phyloP scores from a whole-genome alignment of 2,329 filamentous ascomycete species.

The Monosporascus cannonballus region DNA sequence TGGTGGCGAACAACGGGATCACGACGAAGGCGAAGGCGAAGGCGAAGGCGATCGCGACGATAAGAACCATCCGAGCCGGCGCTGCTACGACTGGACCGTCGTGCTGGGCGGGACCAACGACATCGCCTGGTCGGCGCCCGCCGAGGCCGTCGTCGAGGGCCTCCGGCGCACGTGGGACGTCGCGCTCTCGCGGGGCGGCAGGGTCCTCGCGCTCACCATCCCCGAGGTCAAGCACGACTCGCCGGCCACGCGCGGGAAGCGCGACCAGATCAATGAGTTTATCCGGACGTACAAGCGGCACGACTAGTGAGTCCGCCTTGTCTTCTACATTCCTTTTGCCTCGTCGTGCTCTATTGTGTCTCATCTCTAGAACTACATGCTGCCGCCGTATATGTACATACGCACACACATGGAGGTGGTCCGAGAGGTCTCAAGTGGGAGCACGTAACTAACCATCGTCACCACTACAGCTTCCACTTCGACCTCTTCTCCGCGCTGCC shows the following conservation, averaged over 20 bases:
- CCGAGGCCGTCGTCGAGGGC: conserved; percentile 39
- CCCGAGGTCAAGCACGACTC: conserved; percentile 40
- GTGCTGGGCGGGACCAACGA: conserved; percentile 63
- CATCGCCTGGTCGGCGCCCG: conserved; percentile 33
- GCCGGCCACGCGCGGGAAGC: conserved; percentile 24
- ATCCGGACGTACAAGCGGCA: conserved; percentile 44
- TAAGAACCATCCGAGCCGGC: neutral
- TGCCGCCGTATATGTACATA: neutral
- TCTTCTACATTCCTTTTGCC: neutral
- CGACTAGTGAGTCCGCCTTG: conserved; percentile 42
- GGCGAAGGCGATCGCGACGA: neutral
- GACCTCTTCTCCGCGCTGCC: conserved; percentile 51
- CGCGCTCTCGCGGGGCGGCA: conserved; percentile 41
- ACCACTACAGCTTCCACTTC: conserved; percentile 41
- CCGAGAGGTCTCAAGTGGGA: no score
- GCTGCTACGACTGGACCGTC: conserved; percentile 55
- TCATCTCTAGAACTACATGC: neutral
- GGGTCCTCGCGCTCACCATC: conserved; percentile 58
- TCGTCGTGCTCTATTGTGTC: neutral
- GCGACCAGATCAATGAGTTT: conserved; percentile 43
- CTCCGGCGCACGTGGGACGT: conserved; percentile 46
- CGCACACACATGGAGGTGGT: no score
- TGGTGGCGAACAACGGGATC: neutral
- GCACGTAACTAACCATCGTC: conserved; percentile 1
- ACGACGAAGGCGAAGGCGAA: no score